Base-by-base conservation (phyloP, 441 rosid genomes). In the Syzygium malaccense region DNA sequence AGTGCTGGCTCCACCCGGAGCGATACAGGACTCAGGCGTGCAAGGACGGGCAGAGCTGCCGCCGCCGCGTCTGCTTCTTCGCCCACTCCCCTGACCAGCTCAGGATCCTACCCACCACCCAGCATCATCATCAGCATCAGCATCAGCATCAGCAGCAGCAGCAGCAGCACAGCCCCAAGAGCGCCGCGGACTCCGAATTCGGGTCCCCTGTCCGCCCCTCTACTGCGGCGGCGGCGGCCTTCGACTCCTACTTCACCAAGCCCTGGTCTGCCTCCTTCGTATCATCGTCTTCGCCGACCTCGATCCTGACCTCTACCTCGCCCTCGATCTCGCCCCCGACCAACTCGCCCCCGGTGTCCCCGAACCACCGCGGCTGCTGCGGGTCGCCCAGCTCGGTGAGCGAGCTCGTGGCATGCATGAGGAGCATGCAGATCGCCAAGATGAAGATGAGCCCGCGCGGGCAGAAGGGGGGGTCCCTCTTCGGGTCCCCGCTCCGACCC, bases 1-100 rank as follows among this genome's bases (percentile, higher is more conserved):
- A 88, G 89, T 88, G 89, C 85, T 88, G 89, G 89, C 89, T 88
- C 51, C 89, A 88, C 75, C 89, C 89, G 26, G 89, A 88, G 55
- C 89, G 89, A 25, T 85, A 88, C 80, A 87, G 89, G 55, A 88
- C 89, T 14, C 89, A 88, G 55, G 87, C 89, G 28, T 88, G 89
- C 66, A 88, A 88, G 87, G 89, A 88, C 57, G 89, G 89, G 14
- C 89, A 37, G n/a, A 66, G 71, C 87, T 88, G 89, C 85, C 87
- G 87, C 87, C 87, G 89, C 48, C 87, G 87, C 18, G 89, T 88
- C 53, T 88, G 89, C 55, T 85, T 88, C 60, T 88, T 88, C 32
- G 87, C 87, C 71, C 89, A 88, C 58, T 60, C 86, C 51, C 89
- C 89, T 11, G 89, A 85, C 68, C 87, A 88, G 84, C 89, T 88